Conservation (phyloP, 192 early-diverging fungal species). For the Bifiguratus adelaidae region DNA sequence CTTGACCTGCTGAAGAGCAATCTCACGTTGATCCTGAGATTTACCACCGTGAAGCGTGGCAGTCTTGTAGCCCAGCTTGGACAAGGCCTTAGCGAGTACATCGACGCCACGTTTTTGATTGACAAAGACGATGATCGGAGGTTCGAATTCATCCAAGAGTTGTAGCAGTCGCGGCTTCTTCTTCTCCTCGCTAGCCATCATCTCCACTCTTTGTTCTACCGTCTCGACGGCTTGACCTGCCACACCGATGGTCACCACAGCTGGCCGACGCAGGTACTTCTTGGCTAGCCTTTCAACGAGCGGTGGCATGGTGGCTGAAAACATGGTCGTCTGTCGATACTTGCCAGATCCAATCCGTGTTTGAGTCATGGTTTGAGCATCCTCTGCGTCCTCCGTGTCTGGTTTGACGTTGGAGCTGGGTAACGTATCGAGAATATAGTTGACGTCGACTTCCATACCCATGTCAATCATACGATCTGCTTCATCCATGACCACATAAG, state of each 20-base stretch:
- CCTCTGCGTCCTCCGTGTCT: constrained; percentile 61
- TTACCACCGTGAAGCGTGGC: constrained; percentile 93
- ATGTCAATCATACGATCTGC: constrained; percentile 93
- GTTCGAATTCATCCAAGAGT: constrained; percentile 57
- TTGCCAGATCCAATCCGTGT: constrained; percentile 16
- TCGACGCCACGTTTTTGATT: constrained; percentile 95
- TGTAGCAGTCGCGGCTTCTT: constrained; percentile 80
- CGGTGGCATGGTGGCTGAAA: constrained; percentile 97
- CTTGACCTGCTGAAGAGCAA: constrained; percentile 71
- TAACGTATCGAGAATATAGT: constrained; percentile 88
- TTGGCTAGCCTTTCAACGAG: constrained; percentile 91
- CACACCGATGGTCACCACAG: constrained; percentile 91
- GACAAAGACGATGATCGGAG: constrained; percentile 96
- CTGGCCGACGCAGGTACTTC: constrained; percentile 83
- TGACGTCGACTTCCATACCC: constrained; percentile 94
- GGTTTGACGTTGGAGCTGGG: constrained; percentile 88
- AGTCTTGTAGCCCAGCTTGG: constrained; percentile 56
- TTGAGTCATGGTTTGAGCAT: constrained; percentile 30
- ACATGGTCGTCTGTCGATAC: constrained; percentile 97
- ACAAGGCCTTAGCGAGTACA: constrained; percentile 67
- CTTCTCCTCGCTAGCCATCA: constrained; percentile 74
- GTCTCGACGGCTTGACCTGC: constrained; percentile 95
- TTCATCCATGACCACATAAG: constrained; percentile 99
- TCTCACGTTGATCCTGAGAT: constrained; percentile 92
- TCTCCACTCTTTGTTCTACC: constrained; percentile 93